phyloP scores from a whole-genome alignment of 2,329 filamentous ascomycete genomes.

The Chaetomiaceae sp. region DNA sequence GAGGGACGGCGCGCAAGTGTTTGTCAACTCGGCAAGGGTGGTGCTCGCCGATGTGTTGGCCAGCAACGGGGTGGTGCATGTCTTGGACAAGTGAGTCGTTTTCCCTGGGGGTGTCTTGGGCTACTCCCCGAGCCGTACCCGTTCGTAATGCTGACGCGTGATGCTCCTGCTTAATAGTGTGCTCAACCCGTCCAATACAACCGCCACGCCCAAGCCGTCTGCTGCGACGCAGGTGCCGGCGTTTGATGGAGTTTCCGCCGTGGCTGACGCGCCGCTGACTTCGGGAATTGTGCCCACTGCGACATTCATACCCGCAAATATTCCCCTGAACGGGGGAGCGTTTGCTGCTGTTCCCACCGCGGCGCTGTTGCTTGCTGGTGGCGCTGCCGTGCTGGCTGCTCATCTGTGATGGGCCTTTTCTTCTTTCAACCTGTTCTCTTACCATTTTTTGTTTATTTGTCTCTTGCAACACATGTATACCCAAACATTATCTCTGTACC shows the following conservation, averaged over 20 bases:
- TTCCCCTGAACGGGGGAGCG: constrained; percentile 20
- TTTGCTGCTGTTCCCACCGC: constrained; percentile 17
- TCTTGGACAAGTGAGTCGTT: constrained; percentile 50
- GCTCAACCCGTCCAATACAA: constrained; percentile 32
- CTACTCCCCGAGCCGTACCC: no score
- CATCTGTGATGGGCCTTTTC: not conserved
- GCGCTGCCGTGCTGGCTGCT: constrained; percentile 5
- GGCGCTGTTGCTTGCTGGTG: constrained; percentile 17
- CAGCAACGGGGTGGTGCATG: constrained; percentile 53
- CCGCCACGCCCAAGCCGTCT: constrained; percentile 28
- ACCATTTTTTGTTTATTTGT: not conserved
- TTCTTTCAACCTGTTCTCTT: not conserved
- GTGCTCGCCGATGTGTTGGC: constrained; percentile 45
- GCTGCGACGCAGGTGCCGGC: constrained; percentile 31
- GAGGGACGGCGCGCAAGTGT: constrained; percentile 29
- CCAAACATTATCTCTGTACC: not conserved
- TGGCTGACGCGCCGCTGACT: constrained; percentile 28
- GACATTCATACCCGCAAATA: constrained; percentile 25
- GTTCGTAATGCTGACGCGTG: constrained; percentile 18
- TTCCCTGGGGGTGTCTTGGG: not conserved
- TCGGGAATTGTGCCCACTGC: constrained; percentile 26
- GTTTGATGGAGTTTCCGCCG: constrained; percentile 26
- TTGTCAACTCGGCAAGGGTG: constrained; percentile 47
- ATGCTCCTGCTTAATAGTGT: constrained; percentile 34
- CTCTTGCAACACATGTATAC: not conserved